phyloP scores from a whole-genome alignment of 306 rosid species.

The Leucaena leucocephala region DNA sequence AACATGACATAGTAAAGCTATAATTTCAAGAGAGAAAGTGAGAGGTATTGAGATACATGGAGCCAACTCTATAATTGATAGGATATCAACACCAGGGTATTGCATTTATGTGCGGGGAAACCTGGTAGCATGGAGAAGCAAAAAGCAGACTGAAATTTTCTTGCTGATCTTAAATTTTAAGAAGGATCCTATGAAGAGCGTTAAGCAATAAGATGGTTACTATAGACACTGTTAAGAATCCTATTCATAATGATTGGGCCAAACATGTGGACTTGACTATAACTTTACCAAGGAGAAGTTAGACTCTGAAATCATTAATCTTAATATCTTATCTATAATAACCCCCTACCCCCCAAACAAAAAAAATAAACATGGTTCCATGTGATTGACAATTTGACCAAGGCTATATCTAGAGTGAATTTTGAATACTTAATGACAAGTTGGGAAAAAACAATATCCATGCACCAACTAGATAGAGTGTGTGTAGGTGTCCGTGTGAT shows the following conservation, averaged over 20 bases:
- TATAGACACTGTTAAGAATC: not conserved
- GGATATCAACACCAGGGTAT: not conserved
- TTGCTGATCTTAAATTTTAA: not conserved
- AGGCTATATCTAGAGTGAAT: not conserved
- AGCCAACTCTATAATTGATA: not conserved
- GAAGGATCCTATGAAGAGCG: not conserved
- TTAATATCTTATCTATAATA: not conserved
- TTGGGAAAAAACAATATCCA: not conserved
- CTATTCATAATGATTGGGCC: not conserved
- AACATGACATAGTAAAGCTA: not conserved
- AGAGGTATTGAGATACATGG: not conserved
- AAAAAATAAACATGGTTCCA: not conserved
- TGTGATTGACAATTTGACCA: not conserved
- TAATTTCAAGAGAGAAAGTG: not conserved
- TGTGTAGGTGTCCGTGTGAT: not conserved
- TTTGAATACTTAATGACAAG: not conserved
- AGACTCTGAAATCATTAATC: not conserved
- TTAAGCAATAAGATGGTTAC: not conserved
- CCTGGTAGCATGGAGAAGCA: not conserved
- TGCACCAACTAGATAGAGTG: not conserved
- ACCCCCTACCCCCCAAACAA: not conserved
- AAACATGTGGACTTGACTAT: not conserved
- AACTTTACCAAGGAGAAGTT: not conserved
- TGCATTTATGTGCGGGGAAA: not conserved
- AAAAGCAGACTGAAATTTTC: not conserved